Conservation (phyloP, 805 yeast genomes). For the Wickerhamomyces ciferrii region DNA sequence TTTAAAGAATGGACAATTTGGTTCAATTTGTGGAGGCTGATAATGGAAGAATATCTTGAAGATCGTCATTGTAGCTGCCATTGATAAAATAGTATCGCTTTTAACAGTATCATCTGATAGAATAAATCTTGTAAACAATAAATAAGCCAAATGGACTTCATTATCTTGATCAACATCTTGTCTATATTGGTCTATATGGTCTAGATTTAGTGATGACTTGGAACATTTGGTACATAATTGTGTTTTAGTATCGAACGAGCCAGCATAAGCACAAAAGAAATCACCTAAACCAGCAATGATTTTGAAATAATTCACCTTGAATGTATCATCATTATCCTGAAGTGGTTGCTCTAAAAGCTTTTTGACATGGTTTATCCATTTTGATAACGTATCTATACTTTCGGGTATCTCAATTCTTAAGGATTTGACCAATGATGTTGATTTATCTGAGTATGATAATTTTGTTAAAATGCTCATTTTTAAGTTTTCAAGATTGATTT, state of each 20-base stretch:
- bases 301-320: constrained; percentile 7
- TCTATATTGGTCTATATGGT: constrained; percentile 24
- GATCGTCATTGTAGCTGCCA: constrained; percentile 40
- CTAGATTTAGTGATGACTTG: constrained; percentile 1
- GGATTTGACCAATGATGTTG: neutral
- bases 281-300: constrained; percentile 34
- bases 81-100: constrained; percentile 25
- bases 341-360: neutral
- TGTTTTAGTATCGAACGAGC: constrained; percentile 20
- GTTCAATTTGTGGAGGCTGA: constrained; percentile 37
- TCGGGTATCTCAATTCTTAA: constrained; percentile 8
- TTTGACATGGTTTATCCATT: constrained; percentile 9
- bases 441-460: neutral
- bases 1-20: constrained; percentile 27
- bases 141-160: constrained; percentile 20
- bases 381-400: neutral
- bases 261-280: constrained; percentile 29
- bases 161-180: constrained; percentile 14
- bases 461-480: neutral
- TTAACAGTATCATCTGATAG: constrained; percentile 12
- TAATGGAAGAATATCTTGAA: constrained; percentile 47
- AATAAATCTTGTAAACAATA: constrained; percentile 21
- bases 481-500: constrained; percentile 11
- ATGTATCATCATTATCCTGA: neutral
- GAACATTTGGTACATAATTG: constrained; percentile 12